These are phyloP conservation scores for Malus sylvestris DNA, from an alignment of 306 rosid genomes.

Conservation along the genomic window DNA sequence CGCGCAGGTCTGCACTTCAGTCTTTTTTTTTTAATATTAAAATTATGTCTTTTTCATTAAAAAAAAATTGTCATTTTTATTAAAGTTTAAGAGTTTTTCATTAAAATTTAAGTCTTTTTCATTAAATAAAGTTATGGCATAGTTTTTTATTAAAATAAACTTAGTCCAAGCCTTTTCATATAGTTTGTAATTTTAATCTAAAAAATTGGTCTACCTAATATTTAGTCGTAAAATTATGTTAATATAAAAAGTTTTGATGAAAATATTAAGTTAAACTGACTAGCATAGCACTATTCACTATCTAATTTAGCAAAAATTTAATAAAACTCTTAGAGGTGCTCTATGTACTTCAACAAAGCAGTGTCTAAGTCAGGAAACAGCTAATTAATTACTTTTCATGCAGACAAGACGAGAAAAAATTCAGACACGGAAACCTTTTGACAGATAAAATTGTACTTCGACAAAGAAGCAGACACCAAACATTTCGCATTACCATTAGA, in stretches of 20 bases:
- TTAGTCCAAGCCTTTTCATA: too few relatives aligned
- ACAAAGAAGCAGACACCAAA: constrained; percentile 27
- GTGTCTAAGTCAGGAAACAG: constrained; percentile 12
- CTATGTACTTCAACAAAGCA: background rate
- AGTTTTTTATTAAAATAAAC: too few relatives aligned
- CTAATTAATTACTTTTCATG: constrained; percentile 24
- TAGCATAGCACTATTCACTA: background rate
- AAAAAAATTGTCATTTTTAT: too few relatives aligned
- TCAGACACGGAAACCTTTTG: constrained; percentile 28
- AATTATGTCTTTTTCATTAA: too few relatives aligned
- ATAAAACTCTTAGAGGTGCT: background rate
- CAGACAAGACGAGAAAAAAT: constrained; percentile 13
- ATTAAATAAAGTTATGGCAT: too few relatives aligned
- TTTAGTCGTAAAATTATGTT: too few relatives aligned
- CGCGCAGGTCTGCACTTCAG: fast-evolving
- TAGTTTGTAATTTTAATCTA: too few relatives aligned
- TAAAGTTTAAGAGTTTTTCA: background rate
- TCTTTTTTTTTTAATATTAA: too few relatives aligned
- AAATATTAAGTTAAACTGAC: too few relatives aligned
- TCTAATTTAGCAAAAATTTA: background rate
- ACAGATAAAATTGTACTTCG: constrained; percentile 27
- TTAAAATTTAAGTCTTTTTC: background rate
- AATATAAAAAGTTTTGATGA: too few relatives aligned
- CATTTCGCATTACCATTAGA: constrained; percentile 23
- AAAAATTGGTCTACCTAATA: too few relatives aligned